phyloP scores from a whole-genome alignment of 768 basidiomycete species.

The Leucocoprinus sp. region DNA sequence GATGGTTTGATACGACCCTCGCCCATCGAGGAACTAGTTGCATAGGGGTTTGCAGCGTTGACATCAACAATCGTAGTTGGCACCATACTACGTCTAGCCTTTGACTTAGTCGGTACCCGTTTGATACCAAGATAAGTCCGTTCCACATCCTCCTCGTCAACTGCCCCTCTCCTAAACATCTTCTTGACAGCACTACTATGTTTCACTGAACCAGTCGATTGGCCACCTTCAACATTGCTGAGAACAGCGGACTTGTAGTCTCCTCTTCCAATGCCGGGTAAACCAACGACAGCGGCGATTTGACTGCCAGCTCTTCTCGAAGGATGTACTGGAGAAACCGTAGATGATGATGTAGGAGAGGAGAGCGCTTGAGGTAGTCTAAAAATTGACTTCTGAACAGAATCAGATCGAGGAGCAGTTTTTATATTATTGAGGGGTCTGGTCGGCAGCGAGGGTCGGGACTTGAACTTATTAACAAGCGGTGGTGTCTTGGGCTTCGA shows the following conservation, averaged over 20 bases:
- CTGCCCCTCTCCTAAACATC: conserved; percentile 3
- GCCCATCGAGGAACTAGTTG: too few relatives aligned
- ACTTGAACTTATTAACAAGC: not conserved
- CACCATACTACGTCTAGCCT: too few relatives aligned
- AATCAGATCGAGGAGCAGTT: conserved; percentile 24
- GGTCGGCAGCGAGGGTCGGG: not conserved
- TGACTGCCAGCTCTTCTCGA: conserved; percentile 7
- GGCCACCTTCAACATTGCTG: not conserved
- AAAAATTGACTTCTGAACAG: conserved; percentile 46
- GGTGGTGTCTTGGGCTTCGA: not conserved
- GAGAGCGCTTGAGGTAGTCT: conserved; percentile 65
- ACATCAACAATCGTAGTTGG: too few relatives aligned
- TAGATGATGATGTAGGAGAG: conserved; percentile 68
- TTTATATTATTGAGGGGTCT: conserved; percentile 14
- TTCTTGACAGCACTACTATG: not conserved
- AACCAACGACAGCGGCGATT: conserved; percentile 1
- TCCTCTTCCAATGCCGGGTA: conserved; percentile 1
- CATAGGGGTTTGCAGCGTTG: too few relatives aligned
- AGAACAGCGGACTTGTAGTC: not conserved
- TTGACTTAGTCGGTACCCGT: too few relatives aligned
- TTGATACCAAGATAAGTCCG: too few relatives aligned
- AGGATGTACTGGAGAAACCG: conserved; percentile 64
- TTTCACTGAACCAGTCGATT: not conserved
- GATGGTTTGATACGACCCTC: not conserved
- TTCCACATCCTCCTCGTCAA: conserved; percentile 2